phyloP scores from a whole-genome alignment of 805 yeast species.

The Dipodascopsis tothii region DNA sequence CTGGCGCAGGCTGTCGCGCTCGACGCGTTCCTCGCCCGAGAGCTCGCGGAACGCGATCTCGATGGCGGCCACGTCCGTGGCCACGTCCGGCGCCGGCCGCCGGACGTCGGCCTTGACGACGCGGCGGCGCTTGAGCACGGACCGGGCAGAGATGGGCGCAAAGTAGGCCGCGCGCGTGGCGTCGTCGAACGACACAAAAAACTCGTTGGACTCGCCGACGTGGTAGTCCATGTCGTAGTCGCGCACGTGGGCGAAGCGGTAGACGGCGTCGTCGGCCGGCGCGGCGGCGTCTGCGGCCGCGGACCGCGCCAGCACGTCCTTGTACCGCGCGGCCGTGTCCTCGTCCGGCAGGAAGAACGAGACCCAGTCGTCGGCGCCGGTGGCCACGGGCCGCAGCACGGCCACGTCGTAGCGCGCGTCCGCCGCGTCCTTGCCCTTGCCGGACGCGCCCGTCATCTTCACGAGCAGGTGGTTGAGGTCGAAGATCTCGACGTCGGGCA shows the following conservation, averaged over 20 bases:
- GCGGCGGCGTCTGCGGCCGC: conserved; percentile 36
- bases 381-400: conserved; percentile 63
- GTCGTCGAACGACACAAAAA: conserved; percentile 54
- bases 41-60: conserved; percentile 63
- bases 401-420: conserved; percentile 35
- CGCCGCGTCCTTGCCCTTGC: conserved; percentile 17
- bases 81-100: conserved; percentile 44
- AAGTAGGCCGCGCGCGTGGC: conserved; percentile 57
- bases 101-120: conserved; percentile 42
- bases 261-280: conserved; percentile 43
- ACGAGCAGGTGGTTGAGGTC: conserved; percentile 66
- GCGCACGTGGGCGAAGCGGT: conserved; percentile 55
- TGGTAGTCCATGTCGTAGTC: conserved; percentile 70
- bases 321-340: conserved; percentile 34
- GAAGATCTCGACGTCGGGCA: conserved; percentile 87
- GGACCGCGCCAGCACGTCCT: conserved; percentile 9
- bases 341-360: conserved; percentile 52
- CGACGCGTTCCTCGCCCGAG: conserved; percentile 57
- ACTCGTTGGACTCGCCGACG: conserved; percentile 48
- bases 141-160: conserved; percentile 67
- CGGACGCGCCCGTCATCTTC: conserved; percentile 49
- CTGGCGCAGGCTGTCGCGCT: conserved; percentile 61
- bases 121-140: conserved; percentile 80
- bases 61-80: conserved; percentile 53
- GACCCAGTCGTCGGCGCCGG: conserved; percentile 70